phyloP scores from a whole-genome alignment of 2,329 filamentous ascomycete species.

The Colletotrichum simmondsii region DNA sequence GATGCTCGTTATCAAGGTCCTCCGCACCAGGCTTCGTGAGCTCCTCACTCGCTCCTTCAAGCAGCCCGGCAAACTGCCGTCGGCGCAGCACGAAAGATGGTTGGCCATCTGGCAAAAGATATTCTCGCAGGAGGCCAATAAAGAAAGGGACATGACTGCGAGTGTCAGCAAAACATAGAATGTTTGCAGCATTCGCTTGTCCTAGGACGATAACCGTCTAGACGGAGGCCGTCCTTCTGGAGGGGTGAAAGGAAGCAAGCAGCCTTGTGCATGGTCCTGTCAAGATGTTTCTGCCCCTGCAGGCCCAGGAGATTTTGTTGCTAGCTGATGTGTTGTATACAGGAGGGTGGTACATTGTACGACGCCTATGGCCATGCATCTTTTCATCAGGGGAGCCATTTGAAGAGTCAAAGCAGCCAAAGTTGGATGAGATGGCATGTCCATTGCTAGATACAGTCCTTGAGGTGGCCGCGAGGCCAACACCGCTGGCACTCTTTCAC shows the following conservation, averaged over 20 bases:
- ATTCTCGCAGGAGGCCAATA: constrained; percentile 65
- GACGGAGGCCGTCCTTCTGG: no score
- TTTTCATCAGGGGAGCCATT: not conserved
- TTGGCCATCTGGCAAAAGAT: constrained; percentile 79
- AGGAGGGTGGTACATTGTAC: not conserved
- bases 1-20: constrained; percentile 86
- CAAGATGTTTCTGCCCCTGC: not conserved
- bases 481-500: not conserved
- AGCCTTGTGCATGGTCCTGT: no score
- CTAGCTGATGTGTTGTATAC: not conserved
- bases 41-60: constrained; percentile 79
- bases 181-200: not conserved
- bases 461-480: not conserved
- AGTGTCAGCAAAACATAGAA: constrained; percentile 42
- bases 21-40: constrained; percentile 79
- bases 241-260: no score
- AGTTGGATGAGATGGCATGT: not conserved
- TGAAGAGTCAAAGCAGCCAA: not conserved
- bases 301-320: not conserved
- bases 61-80: constrained; percentile 69
- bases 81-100: constrained; percentile 78
- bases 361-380: not conserved
- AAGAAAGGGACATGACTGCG: constrained; percentile 40
- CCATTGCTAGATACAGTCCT: not conserved
- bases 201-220: not conserved